Evolutionary conservation across 441 rosid genomes (phyloP), one percentile per base, ranked within the genome.

Genomic region (Francoa sonchifolia): DNA sequence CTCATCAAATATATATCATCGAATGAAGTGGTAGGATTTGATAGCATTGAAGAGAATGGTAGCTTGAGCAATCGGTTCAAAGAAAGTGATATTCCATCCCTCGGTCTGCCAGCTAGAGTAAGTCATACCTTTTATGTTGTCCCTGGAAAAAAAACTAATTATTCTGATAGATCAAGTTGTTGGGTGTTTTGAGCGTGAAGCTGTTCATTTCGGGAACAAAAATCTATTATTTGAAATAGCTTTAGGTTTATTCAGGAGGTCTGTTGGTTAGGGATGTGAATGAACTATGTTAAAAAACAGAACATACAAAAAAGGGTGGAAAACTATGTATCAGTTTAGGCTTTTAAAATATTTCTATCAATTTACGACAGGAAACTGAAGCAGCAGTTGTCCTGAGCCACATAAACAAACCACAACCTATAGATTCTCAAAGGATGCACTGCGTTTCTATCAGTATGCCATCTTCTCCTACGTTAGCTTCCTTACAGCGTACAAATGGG

Each of bases 371-470:
- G 59, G 63, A 26, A 43, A 35, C 18, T 31, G 59, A 52, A 27
- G 28, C 52, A 9, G 33, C 48, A 33, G 38, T 16, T 32, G 29
- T 34, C n/a, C 22, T 54, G 12, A 45, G 38, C 28, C 21, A 12
- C 36, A 46, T 2, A 5, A 30, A 37, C 32, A 53, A 31, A 12
- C 19, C 54, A 19, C 33, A 32, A 1, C 8, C 30, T 28, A 11
- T 9, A 5, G 32, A 46, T 26, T 57, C 45, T 50, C 58, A 38
- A 19, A 57, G 65, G 52, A 43, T 5, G 37, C 57, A 38, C 18
- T 55, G 73, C 9, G 33, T 66, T 47, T 77, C 81, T 0, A 62
- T 67, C 51, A 73, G 79, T 68, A 70, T 77, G 86, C 81, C 81
- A 2, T 31, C 51, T 25, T 63, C 78, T 42, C 78, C 81, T 6